Base-by-base conservation (phyloP, 345 rosid species). In the Populus deltoides region DNA sequence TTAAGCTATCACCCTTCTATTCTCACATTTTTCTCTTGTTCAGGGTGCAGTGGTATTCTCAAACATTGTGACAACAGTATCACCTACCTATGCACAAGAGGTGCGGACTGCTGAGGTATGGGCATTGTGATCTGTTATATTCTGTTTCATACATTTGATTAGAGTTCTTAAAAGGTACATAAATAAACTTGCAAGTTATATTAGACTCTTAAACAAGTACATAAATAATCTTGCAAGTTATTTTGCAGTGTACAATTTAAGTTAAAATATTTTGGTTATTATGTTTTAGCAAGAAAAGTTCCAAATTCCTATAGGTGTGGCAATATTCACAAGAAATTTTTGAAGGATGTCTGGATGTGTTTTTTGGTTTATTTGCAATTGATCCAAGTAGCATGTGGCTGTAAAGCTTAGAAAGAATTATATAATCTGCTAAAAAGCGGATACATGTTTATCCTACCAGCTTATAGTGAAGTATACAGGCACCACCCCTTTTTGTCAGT, bases 21-120 rank as follows among this genome's bases (percentile, higher is more conserved):
- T 45, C 66, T 71, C 31, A 55, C 67, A n/a, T 62, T 62, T 65
- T 76, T 15, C 47, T 38, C 25, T 85, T 78, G 39, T 87, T 18
- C 86, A 96, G 99, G 99, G 98, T 79, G 99, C 94, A 55, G 79
- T 96, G 76, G 93, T 96, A 73, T 96, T 92, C 91, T 96, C 99
- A 51, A 96, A 96, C 83, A 89, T 91, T 36, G 99, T 96, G 80
- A 96, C 99, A 76, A 96, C 99, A 35, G 99, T 96, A 43, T 96
- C 99, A 20, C 98, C 98, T 83, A 92, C 98, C 51, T 93, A 96
- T 84, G 94, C 97, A 10, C 94, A 90, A 88, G 99, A 96, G 86
- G 98, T 93, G 82, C 88, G 89, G 78, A 93, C 94, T 65, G 82
- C 97, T 66, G 98, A 92, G 98, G 99, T 95, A 89, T 73, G 83